These are phyloP conservation scores for Boletellus sp. DNA, from an alignment of 1,284 basidiomycete genomes.

Conservation along the genomic window DNA sequence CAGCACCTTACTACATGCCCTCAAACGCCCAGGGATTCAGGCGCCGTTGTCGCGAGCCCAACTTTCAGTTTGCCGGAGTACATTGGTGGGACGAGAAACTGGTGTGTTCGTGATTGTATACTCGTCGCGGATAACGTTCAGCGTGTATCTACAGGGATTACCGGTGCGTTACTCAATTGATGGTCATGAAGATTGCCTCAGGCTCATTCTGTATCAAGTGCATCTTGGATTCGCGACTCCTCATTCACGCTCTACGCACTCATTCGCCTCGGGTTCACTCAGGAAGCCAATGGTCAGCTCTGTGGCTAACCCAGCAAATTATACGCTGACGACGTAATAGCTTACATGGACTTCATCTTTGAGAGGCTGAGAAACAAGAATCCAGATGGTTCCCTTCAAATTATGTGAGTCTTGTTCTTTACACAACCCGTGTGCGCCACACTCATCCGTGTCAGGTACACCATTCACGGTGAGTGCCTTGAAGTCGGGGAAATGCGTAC, in stretches of 20 bases:
- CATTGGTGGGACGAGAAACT: constrained; percentile 84
- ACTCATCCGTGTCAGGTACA: constrained; percentile 46
- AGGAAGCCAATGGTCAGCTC: constrained; percentile 74
- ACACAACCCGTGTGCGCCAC: background rate
- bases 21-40: constrained; percentile 32
- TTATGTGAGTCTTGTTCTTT: constrained; percentile 54
- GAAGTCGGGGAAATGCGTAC: background rate
- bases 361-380: constrained; percentile 78
- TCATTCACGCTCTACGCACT: constrained; percentile 91
- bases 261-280: constrained; percentile 85
- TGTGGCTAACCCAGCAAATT: background rate
- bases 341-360: constrained; percentile 89
- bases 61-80: constrained; percentile 91
- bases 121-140: background rate
- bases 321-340: constrained; percentile 36
- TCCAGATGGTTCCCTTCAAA: constrained; percentile 85
- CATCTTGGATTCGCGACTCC: constrained; percentile 87
- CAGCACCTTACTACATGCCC: background rate
- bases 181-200: background rate
- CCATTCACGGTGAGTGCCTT: constrained; percentile 62
- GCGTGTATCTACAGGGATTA: constrained; percentile 54
- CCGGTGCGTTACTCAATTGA: constrained; percentile 38
- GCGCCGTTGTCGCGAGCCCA: constrained; percentile 88
- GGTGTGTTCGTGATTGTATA: constrained; percentile 40
- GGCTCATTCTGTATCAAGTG: constrained; percentile 35